These are phyloP conservation scores for Debaryomycetaceae sp. DNA, from an alignment of 1,139 yeast genomes.

Conservation along the genomic window DNA sequence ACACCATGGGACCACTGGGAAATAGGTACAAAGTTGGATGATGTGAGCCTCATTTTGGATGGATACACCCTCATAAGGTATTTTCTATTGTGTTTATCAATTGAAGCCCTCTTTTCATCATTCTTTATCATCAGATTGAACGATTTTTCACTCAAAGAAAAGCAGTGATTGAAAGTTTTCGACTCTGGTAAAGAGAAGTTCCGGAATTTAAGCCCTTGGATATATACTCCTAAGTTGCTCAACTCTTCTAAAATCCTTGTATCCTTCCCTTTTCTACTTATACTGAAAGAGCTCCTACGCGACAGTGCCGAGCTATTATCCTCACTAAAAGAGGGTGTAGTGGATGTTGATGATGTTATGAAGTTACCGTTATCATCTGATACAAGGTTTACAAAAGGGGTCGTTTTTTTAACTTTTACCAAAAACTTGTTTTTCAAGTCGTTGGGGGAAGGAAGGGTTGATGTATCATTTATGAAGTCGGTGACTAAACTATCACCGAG, in stretches of 20 bases:
- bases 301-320: slow-evolving; percentile 22
- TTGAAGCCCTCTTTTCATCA: slow-evolving; percentile 43
- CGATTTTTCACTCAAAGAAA: slow-evolving; percentile 78
- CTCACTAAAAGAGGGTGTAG: slow-evolving; percentile 49
- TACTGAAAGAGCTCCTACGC: slow-evolving; percentile 16
- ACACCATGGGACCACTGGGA: slow-evolving; percentile 80
- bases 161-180: slow-evolving; percentile 75
- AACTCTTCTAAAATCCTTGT: slow-evolving; percentile 43
- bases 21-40: slow-evolving; percentile 79
- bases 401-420: slow-evolving; percentile 70
- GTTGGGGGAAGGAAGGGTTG: slow-evolving; percentile 65
- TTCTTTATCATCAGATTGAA: slow-evolving; percentile 65
- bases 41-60: slow-evolving; percentile 67
- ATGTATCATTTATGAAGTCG: slow-evolving; percentile 28
- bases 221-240: slow-evolving; percentile 60
- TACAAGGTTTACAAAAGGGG: slow-evolving; percentile 17
- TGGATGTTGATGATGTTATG: slow-evolving; percentile 19
- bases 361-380: slow-evolving; percentile 22
- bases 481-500: slow-evolving; percentile 61
- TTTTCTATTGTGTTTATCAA: slow-evolving; percentile 73
- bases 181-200: slow-evolving; percentile 87
- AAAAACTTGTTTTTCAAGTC: slow-evolving; percentile 67
- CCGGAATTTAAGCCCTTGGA: slow-evolving; percentile 72
- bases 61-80: slow-evolving; percentile 88
- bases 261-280: slow-evolving; percentile 20